Evolutionary conservation across 2,329 filamentous ascomycete species (phyloP), one percentile per base, ranked within the genome.

Genomic region (Ceratocystis ficicola): DNA sequence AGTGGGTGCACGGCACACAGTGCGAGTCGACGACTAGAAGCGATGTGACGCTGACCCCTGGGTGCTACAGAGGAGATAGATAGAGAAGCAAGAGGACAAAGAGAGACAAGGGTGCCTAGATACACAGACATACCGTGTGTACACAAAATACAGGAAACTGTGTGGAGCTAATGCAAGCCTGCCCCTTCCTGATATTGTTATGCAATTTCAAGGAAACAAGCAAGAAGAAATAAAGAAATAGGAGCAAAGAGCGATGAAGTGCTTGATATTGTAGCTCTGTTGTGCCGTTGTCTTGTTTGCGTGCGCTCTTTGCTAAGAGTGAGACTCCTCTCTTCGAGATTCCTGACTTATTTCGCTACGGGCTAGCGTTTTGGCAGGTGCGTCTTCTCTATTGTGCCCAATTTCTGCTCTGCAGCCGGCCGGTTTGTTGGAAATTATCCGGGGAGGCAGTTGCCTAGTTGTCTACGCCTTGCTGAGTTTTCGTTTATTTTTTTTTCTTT

Each of bases 1-100:
- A 48, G 46, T 52, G 48, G 48, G 25, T 59, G 15, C 30, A 36
- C 12, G n/a, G 30, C 5, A 8, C 28, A 59, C 55, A 59, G 55
- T 59, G 55, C 28, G 28, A 52, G 48, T 15, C 3, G 0, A n/a
- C 36, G 2, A 25, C 20, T 2, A 55, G 20, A 5, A 25, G 12
- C 28, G 17, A 48, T 63, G 61, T 32, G 46, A 63, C 61, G 10
- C 22, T 63, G 25, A 44, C 61, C 61, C 61, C 61, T 63, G 61
- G 44, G 44, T 5, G 50, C 6, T 48, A 12, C 61, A 59, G 55
- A 59, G 55, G 17, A 17, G 7, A 22, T 3, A 52, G 48, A 28
- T 3, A 52, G 48, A 28, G 48, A 25, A n/a, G 22, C 4, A 57
- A 25, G 12, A 57, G 52, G 8, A 5, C 6, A 30, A 20, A 17